A percentile compares a stretch with the other conserved stretches of the same genome.
These are phyloP conservation scores for Hypoxylon cercidicola DNA, from an alignment of 495 filamentous ascomycete genomes.

Conservation along the genomic window DNA sequence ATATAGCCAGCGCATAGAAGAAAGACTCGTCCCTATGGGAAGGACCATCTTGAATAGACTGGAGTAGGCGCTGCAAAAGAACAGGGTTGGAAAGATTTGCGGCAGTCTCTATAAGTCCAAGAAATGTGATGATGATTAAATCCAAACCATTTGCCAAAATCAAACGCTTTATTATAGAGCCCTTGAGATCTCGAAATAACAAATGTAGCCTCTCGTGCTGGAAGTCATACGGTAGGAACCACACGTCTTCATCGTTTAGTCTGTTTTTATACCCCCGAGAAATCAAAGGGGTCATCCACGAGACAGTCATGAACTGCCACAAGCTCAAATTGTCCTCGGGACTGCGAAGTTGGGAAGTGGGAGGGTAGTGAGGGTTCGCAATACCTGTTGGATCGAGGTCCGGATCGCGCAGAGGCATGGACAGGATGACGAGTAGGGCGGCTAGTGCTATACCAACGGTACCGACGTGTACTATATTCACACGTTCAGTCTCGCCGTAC, in stretches of 20 bases:
- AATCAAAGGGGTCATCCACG: slow-evolving; percentile 83
- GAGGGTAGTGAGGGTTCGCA: slow-evolving; percentile 63
- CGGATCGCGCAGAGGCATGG: slow-evolving; percentile 78
- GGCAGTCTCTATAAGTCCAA: slow-evolving; percentile 70
- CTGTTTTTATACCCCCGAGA: slow-evolving; percentile 67
- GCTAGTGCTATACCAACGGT: slow-evolving; percentile 55
- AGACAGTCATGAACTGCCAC: slow-evolving; percentile 85
- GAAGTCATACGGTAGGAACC: slow-evolving; percentile 78
- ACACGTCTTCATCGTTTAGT: slow-evolving; percentile 81
- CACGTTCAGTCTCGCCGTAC: slow-evolving; percentile 34
- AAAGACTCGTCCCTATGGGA: slow-evolving; percentile 65
- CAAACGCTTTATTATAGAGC: slow-evolving; percentile 74
- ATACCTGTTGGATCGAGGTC: slow-evolving; percentile 68
- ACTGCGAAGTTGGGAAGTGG: slow-evolving; percentile 71
- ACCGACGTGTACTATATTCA: slow-evolving; percentile 53
- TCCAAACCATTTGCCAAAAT: slow-evolving; percentile 79
- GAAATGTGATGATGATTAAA: slow-evolving; percentile 69
- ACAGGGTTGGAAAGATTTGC: slow-evolving; percentile 74
- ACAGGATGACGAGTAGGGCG: slow-evolving; percentile 64
- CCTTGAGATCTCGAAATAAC: slow-evolving; percentile 75
- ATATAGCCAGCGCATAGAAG: slow-evolving; percentile 70
- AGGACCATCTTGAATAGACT: slow-evolving; percentile 67
- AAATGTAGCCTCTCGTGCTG: slow-evolving; percentile 77
- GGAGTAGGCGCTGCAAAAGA: slow-evolving; percentile 75
- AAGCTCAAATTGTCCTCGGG: slow-evolving; percentile 84